These are phyloP conservation scores for Capsella rubella DNA, from an alignment of 441 rosid species.

Conservation along the genomic window DNA sequence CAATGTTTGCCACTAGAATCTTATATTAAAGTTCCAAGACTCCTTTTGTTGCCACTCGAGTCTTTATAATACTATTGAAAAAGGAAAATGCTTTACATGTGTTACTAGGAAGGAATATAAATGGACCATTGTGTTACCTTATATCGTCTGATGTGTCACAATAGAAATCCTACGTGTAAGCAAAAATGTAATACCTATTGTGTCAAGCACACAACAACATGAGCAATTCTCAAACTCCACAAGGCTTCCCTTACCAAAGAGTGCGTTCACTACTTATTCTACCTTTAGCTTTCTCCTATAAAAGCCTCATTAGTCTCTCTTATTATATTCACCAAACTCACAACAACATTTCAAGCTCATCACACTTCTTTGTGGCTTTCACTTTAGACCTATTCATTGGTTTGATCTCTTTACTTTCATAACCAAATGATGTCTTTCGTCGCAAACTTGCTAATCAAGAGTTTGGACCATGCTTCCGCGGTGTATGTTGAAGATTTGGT, in stretches of 20 bases:
- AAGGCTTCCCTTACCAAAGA: not conserved
- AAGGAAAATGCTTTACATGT: slow-evolving; percentile 26
- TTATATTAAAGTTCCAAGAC: not conserved
- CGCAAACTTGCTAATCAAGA: not conserved
- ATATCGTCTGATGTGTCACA: slow-evolving; percentile 33
- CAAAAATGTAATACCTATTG: not conserved
- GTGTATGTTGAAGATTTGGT: slow-evolving; percentile 14
- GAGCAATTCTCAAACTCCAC: slow-evolving; percentile 31
- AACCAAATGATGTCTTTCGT: not conserved
- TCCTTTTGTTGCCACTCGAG: not conserved
- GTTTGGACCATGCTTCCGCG: not conserved
- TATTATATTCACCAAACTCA: slow-evolving; percentile 26
- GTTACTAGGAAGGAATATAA: slow-evolving; percentile 20
- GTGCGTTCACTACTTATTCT: slow-evolving; percentile 13
- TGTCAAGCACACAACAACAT: slow-evolving; percentile 33
- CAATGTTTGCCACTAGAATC: not conserved
- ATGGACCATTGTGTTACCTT: not conserved
- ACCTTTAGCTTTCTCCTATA: slow-evolving; percentile 33
- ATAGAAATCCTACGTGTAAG: slow-evolving; percentile 38
- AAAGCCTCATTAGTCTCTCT: not conserved
- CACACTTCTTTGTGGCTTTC: slow-evolving; percentile 8
- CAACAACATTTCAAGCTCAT: slow-evolving; percentile 2
- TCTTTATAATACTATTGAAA: slow-evolving; percentile 14
- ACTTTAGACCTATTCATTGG: not conserved
- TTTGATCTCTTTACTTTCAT: not conserved